phyloP scores from a whole-genome alignment of 768 basidiomycete species.

The Leccinum ochraceum region DNA sequence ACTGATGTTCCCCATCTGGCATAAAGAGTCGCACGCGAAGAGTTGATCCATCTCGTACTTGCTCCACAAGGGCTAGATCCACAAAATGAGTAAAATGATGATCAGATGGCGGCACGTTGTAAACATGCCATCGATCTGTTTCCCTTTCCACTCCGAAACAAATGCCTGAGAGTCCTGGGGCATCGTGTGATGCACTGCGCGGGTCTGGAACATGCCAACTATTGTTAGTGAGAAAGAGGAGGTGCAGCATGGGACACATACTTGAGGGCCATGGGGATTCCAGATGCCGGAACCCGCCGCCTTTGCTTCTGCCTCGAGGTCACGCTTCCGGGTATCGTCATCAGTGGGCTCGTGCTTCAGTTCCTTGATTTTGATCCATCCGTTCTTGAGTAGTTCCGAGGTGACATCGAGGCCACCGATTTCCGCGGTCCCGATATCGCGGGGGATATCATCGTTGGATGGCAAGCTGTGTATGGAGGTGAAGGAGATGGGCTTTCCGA shows the following conservation, averaged over 20 bases:
- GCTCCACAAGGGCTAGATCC: conserved; percentile 80
- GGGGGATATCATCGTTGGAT: conserved; percentile 69
- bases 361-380: conserved; percentile 96
- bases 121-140: conserved; percentile 74
- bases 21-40: conserved; percentile 86
- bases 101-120: neutral
- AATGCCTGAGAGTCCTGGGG: conserved; percentile 88
- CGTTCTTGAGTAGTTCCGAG: conserved; percentile 75
- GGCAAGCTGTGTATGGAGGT: conserved; percentile 78
- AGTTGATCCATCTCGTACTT: conserved; percentile 90
- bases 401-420: conserved; percentile 72
- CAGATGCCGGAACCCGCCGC: conserved; percentile 78
- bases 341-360: conserved; percentile 80
- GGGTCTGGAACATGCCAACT: conserved; percentile 47
- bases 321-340: conserved; percentile 69
- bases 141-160: conserved; percentile 90
- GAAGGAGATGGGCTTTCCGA: conserved; percentile 91
- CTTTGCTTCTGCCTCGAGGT: conserved; percentile 77
- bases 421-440: conserved; percentile 79
- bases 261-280: conserved; percentile 80
- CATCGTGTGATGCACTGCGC: conserved; percentile 81
- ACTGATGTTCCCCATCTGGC: conserved; percentile 87
- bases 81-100: conserved; percentile 9
- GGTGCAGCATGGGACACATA: conserved; percentile 23
- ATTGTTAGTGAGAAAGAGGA: conserved; percentile 4